Evolutionary conservation across 345 rosid species (phyloP).

Genomic region (Pugionium cornutum): DNA sequence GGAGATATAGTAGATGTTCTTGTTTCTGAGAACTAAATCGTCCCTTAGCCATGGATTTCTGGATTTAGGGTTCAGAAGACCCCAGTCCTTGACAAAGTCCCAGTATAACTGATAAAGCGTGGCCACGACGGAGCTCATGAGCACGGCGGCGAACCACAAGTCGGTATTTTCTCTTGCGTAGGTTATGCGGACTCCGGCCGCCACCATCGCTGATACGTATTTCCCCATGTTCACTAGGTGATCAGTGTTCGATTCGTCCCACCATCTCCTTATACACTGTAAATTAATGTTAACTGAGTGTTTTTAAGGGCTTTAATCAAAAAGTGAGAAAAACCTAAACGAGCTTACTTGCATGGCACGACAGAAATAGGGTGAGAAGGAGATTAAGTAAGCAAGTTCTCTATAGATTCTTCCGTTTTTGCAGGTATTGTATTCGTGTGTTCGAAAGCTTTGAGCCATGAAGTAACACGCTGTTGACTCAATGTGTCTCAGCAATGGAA

Average conservation of each 20-base stretch:
- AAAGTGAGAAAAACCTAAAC: not conserved
- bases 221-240: constrained; percentile 96
- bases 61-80: constrained; percentile 70
- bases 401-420: constrained; percentile 61
- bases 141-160: constrained; percentile 59
- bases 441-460: constrained; percentile 67
- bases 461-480: constrained; percentile 88
- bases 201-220: constrained; percentile 94
- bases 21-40: constrained; percentile 71
- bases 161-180: constrained; percentile 52
- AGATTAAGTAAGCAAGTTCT: constrained; percentile 76
- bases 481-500: constrained; percentile 79
- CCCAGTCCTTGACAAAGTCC: constrained; percentile 98
- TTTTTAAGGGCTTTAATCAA: not conserved
- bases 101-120: constrained; percentile 87
- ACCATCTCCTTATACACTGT: constrained; percentile 93
- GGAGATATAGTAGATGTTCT: constrained; percentile 67
- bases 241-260: constrained; percentile 63
- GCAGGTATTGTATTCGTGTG: constrained; percentile 69
- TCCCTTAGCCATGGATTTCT: constrained; percentile 83
- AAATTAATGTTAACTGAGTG: not conserved
- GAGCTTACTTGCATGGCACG: constrained; percentile 89
- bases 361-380: constrained; percentile 90
- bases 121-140: constrained; percentile 66
- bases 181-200: constrained; percentile 85